These are phyloP conservation scores for Dactylellina cionopaga DNA, from an alignment of 2,329 filamentous ascomycete genomes.

Conservation along the genomic window DNA sequence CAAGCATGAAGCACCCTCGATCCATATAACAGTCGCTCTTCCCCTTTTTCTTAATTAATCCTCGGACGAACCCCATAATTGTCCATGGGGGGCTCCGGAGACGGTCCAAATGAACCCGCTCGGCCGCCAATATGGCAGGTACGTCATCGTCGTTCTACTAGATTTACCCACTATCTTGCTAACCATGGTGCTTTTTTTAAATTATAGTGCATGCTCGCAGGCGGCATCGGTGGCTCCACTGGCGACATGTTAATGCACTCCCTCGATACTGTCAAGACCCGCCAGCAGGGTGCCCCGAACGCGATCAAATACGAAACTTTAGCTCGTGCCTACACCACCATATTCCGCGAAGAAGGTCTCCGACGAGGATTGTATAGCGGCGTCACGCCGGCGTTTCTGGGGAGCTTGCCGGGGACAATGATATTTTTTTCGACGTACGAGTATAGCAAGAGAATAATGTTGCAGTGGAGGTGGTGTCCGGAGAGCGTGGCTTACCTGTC, in stretches of 20 bases:
- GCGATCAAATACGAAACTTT: conserved; percentile 93
- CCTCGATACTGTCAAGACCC: conserved; percentile 96
- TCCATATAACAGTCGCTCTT: conserved; percentile 37
- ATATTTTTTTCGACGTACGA: conserved; percentile 98
- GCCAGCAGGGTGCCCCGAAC: conserved; percentile 94
- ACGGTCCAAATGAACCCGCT: conserved; percentile 31
- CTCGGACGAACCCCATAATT: conserved; percentile 14
- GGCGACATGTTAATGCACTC: conserved; percentile 99
- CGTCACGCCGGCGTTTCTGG: conserved; percentile 88
- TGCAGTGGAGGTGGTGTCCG: conserved; percentile 79
- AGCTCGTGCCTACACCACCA: conserved; percentile 89
- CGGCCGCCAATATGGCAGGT: conserved; percentile 52
- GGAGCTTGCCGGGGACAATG: conserved; percentile 91
- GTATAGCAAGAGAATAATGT: conserved; percentile 87
- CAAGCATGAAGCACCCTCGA: conserved; percentile 44
- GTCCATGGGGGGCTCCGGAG: conserved; percentile 45
- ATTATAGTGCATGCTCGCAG: conserved; percentile 87
- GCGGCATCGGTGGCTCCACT: conserved; percentile 88
- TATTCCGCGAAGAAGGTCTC: conserved; percentile 90
- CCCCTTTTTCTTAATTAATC: background rate
- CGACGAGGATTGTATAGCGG: conserved; percentile 88
- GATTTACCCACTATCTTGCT: background rate
- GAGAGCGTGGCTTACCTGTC: conserved; percentile 85
- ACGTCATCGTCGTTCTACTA: background rate
- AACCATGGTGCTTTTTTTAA: background rate